These are phyloP conservation scores for Paracorniculantispora psalliotae DNA, from an alignment of 2,329 filamentous ascomycete genomes.

Conservation along the genomic window DNA sequence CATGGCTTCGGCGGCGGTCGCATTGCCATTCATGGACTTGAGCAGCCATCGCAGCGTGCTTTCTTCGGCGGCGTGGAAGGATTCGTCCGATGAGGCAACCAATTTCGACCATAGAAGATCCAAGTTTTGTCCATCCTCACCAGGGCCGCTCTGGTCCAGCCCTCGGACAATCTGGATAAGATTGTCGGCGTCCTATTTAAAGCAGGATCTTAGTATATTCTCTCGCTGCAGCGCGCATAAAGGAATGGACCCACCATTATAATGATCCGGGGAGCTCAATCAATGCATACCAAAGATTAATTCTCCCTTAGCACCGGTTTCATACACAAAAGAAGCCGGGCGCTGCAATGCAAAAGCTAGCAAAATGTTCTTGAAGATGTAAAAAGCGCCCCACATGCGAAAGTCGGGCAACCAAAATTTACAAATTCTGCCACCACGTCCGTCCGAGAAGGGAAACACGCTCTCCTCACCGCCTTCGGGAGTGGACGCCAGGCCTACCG, in stretches of 20 bases:
- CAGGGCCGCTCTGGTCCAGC: constrained; percentile 48
- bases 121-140: constrained; percentile 42
- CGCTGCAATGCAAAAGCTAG: background rate
- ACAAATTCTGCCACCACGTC: constrained; percentile 41
- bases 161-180: constrained; percentile 50
- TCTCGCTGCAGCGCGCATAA: background rate
- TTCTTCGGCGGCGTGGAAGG: constrained; percentile 51
- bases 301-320: background rate
- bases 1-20: constrained; percentile 44
- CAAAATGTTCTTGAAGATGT: constrained; percentile 6
- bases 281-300: background rate
- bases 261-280: background rate
- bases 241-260: background rate
- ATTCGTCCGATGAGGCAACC: constrained; percentile 34
- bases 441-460: constrained; percentile 20
- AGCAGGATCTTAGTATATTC: background rate
- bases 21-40: constrained; percentile 51
- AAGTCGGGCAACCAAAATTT: constrained; percentile 31
- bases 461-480: constrained; percentile 40
- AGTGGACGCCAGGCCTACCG: constrained; percentile 29
- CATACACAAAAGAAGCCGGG: background rate
- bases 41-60: constrained; percentile 59
- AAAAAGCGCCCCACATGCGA: constrained; percentile 10
- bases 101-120: constrained; percentile 45
- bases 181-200: constrained; percentile 27